phyloP scores from a whole-genome alignment of 257 asterid genomes.

The Datura wrightii region DNA sequence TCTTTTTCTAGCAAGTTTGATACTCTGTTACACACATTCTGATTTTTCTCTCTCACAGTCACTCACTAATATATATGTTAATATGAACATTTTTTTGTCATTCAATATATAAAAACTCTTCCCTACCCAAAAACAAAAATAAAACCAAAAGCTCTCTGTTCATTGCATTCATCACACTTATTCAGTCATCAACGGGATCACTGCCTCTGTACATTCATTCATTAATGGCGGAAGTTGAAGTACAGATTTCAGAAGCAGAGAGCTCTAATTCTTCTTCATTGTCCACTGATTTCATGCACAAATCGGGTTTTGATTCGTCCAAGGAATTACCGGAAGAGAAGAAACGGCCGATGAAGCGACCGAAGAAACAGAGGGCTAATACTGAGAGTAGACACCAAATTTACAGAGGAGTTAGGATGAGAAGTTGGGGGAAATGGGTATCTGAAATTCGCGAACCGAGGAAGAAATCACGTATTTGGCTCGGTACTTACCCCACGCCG shows the following conservation, averaged over 20 bases:
- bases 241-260: constrained; percentile 4
- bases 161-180: neutral
- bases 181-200: neutral
- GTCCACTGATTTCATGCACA: neutral
- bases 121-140: neutral
- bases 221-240: constrained; percentile 29
- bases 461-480: constrained; percentile 34
- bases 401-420: constrained; percentile 32
- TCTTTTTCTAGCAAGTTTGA: neutral
- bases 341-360: constrained; percentile 4
- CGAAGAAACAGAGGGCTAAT: neutral
- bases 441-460: constrained; percentile 33
- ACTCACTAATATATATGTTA: neutral
- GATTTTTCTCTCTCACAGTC: no score
- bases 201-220: neutral
- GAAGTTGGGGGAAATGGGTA: constrained; percentile 36
- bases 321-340: neutral
- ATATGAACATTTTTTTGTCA: neutral
- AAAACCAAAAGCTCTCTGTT: neutral
- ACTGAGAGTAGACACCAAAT: neutral
- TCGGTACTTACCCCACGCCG: constrained; percentile 19
- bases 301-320: no score
- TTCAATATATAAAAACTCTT: neutral
- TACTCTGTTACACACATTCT: neutral
- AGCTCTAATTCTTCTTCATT: neutral